These are phyloP conservation scores for Juncus effusus DNA, from an alignment of 176 grass and related monocot species.

Conservation along the genomic window DNA sequence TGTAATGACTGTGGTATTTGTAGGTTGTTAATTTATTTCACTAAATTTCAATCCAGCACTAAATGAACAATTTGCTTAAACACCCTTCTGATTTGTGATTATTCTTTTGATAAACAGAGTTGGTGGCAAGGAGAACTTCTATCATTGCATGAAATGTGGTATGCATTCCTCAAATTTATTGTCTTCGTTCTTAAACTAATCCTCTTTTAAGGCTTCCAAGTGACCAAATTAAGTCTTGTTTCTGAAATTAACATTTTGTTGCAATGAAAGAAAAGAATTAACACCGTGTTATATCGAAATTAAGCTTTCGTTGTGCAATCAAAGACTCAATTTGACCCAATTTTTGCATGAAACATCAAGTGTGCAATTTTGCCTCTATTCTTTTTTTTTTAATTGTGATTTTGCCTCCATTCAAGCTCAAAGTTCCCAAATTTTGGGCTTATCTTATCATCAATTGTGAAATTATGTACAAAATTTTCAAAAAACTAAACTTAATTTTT, in stretches of 20 bases:
- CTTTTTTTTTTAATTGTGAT: background rate
- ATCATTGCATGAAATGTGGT: conserved; percentile 90
- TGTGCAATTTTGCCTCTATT: background rate
- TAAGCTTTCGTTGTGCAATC: background rate
- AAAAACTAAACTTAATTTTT: background rate
- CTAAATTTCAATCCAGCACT: background rate
- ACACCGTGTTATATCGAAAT: background rate
- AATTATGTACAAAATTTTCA: background rate
- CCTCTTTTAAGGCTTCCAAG: no score
- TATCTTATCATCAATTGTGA: no score
- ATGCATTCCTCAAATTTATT: conserved; percentile 19
- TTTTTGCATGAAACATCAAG: background rate
- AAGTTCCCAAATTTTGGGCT: background rate
- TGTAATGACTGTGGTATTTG: conserved; percentile 86
- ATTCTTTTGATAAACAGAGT: conserved; percentile 44
- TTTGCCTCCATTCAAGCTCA: background rate
- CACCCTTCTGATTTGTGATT: background rate
- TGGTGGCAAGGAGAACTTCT: conserved; percentile 76
- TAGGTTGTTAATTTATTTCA: conserved; percentile 41
- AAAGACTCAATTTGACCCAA: conserved; percentile 5
- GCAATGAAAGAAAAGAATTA: no score
- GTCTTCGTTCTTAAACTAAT: background rate
- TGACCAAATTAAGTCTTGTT: no score
- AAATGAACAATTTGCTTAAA: background rate
- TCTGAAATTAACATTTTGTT: no score